Evolutionary conservation across 2,329 filamentous ascomycete genomes (phyloP).

Genomic region (Stemphylium beticola): DNA sequence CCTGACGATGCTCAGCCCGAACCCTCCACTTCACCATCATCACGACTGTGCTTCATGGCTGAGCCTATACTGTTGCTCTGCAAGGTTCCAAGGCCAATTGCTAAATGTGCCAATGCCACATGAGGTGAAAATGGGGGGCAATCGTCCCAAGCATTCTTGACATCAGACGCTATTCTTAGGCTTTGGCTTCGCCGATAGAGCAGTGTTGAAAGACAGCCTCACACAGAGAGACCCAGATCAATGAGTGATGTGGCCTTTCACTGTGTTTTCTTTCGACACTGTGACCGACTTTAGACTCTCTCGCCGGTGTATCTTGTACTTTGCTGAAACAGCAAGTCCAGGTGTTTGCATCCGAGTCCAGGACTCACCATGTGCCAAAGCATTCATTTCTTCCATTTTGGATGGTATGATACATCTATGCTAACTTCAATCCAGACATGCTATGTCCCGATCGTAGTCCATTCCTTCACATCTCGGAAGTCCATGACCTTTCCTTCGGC

Average conservation of each 20-base stretch:
- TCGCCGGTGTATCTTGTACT: too few relatives aligned
- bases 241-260: neutral
- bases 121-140: neutral
- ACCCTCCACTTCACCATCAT: neutral
- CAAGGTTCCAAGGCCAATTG: neutral
- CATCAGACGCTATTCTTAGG: neutral
- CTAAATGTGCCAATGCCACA: neutral
- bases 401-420: neutral
- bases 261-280: neutral
- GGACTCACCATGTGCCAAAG: too few relatives aligned
- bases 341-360: too few relatives aligned
- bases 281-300: neutral
- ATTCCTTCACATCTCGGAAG: constrained; percentile 49
- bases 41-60: neutral
- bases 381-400: too few relatives aligned
- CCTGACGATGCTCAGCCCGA: constrained; percentile 7
- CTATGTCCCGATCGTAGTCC: constrained; percentile 18
- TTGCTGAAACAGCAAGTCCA: too few relatives aligned
- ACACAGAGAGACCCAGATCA: neutral
- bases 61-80: neutral
- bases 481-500: constrained; percentile 58
- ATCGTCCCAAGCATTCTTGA: neutral
- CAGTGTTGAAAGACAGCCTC: neutral
- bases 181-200: neutral
- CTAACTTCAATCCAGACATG: neutral